These are phyloP conservation scores for Hypoxylon sp. DNA, from an alignment of 2,329 filamentous ascomycete genomes.

Conservation along the genomic window DNA sequence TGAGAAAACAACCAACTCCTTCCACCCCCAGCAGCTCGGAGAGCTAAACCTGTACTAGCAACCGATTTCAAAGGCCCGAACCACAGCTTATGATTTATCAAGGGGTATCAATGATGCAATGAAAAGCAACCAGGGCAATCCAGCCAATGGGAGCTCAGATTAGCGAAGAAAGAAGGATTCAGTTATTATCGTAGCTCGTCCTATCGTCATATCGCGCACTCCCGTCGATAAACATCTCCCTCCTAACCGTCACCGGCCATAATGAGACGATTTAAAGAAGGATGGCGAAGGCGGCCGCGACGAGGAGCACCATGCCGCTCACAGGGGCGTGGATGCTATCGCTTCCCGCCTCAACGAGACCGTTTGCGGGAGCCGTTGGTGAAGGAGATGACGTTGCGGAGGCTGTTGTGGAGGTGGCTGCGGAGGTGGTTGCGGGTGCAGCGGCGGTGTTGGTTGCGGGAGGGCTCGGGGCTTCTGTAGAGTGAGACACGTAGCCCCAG, in stretches of 20 bases:
- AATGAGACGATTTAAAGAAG: conserved; percentile 29
- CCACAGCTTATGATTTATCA: conserved; percentile 18
- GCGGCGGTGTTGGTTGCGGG: not conserved
- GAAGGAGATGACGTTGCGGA: conserved; percentile 25
- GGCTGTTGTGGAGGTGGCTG: conserved; percentile 7
- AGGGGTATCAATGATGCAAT: conserved; percentile 39
- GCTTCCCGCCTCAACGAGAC: conserved; percentile 32
- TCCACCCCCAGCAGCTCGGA: conserved; percentile 21
- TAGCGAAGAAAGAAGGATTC: conserved; percentile 8
- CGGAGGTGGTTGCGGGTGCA: not conserved
- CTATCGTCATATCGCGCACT: conserved; percentile 29
- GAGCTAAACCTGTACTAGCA: conserved; percentile 16
- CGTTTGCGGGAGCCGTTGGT: conserved; percentile 29
- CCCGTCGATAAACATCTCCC: conserved; percentile 11
- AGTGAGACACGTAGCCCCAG: not conserved
- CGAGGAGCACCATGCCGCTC: conserved; percentile 22
- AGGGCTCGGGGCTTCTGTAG: not conserved
- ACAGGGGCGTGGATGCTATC: conserved; percentile 19
- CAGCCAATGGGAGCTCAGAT: conserved; percentile 13
- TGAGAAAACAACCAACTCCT: conserved; percentile 30
- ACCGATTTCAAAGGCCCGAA: conserved; percentile 13
- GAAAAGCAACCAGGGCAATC: conserved; percentile 22
- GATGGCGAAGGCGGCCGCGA: conserved; percentile 28
- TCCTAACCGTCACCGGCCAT: conserved; percentile 3
- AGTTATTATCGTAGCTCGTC: conserved; percentile 37